phyloP scores from a whole-genome alignment of 108 stramenopile species.

The Fragilaria crotonensis region DNA sequence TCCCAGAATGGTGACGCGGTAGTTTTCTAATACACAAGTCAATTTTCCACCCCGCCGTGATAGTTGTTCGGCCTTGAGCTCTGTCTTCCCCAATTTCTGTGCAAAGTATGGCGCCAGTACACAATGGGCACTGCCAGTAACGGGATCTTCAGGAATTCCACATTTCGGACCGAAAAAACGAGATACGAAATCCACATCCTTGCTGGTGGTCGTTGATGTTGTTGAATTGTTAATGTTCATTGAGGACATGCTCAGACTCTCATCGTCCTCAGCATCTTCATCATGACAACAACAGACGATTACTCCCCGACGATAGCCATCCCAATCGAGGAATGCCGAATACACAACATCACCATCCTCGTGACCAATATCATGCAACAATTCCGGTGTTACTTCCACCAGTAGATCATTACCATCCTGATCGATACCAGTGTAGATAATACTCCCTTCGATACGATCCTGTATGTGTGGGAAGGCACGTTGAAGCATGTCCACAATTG shows the following conservation, averaged over 20 bases:
- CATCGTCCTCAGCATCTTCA: not conserved
- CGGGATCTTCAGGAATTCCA: slow-evolving; percentile 97
- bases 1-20: slow-evolving; percentile 48
- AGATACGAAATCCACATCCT: slow-evolving; percentile 75
- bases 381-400: slow-evolving; percentile 59
- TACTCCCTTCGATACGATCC: slow-evolving; percentile 13
- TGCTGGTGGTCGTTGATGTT: not conserved
- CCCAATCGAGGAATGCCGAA: slow-evolving; percentile 43
- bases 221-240: not conserved
- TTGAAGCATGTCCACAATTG: slow-evolving; percentile 48
- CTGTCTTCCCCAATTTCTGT: slow-evolving; percentile 58
- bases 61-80: slow-evolving; percentile 75
- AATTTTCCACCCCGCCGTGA: slow-evolving; percentile 82
- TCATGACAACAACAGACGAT: slow-evolving; percentile 62
- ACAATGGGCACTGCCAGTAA: slow-evolving; percentile 95
- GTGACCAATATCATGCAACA: slow-evolving; percentile 42
- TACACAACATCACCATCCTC: slow-evolving; percentile 22
- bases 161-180: slow-evolving; percentile 93
- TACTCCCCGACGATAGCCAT: slow-evolving; percentile 69
- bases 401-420: slow-evolving; percentile 68
- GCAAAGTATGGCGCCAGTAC: slow-evolving; percentile 87
- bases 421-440: slow-evolving; percentile 54
- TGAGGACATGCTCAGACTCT: not conserved
- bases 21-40: slow-evolving; percentile 58
- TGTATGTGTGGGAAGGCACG: slow-evolving; percentile 40